Percentiles rank a stretch among this genome's conserved stretches.
These are phyloP conservation scores for Knoxia roxburghii DNA, from an alignment of 257 asterid genomes.

Conservation along the genomic window DNA sequence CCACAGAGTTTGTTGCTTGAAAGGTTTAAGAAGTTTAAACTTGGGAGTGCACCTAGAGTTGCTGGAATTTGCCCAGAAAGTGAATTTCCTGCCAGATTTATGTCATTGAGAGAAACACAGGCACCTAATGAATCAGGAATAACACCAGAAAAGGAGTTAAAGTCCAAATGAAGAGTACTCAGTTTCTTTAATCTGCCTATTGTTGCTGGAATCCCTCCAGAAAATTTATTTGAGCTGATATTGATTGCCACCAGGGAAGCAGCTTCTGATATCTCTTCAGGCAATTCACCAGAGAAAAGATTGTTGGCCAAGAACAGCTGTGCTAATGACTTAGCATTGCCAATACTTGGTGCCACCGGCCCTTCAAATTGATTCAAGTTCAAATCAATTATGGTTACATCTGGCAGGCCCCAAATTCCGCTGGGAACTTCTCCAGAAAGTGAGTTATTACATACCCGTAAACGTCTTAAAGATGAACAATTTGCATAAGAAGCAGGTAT, in stretches of 20 bases:
- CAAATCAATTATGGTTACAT: conserved; percentile 30
- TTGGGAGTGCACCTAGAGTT: conserved; percentile 28
- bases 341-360: conserved; percentile 26
- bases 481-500: conserved; percentile 35
- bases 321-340: conserved; percentile 35
- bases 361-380: conserved; percentile 35
- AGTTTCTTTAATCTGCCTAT: conserved; percentile 29
- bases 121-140: conserved; percentile 39
- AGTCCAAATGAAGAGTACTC: conserved; percentile 25
- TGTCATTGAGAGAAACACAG: conserved; percentile 28
- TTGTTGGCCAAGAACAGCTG: conserved; percentile 33
- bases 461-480: conserved; percentile 29
- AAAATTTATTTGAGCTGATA: conserved; percentile 29
- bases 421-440: conserved; percentile 35
- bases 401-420: conserved; percentile 41
- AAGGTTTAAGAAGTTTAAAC: conserved; percentile 35
- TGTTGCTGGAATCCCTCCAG: conserved; percentile 29
- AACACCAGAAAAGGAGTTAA: conserved; percentile 30
- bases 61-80: conserved; percentile 35
- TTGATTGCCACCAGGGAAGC: conserved; percentile 28
- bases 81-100: conserved; percentile 30
- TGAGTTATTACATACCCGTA: conserved; percentile 34
- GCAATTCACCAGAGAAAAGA: conserved; percentile 32
- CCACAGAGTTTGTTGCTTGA: conserved; percentile 35
- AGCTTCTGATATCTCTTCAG: conserved; percentile 31